These are phyloP conservation scores for Sphagnum tenellum DNA, from an alignment of 225 moss, liverwort and hornwort genomes.

Conservation along the genomic window DNA sequence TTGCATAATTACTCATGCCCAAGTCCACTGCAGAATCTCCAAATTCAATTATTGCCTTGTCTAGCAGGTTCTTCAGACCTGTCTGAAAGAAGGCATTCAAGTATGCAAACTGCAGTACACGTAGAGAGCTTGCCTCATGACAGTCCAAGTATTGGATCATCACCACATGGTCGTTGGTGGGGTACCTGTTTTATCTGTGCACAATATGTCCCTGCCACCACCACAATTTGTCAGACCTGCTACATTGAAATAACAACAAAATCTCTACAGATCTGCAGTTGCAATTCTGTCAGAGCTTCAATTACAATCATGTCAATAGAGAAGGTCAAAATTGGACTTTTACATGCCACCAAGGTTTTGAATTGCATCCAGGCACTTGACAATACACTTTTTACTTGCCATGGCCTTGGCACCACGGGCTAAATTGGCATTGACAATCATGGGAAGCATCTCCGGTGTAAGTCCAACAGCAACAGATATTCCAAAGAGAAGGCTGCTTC, in stretches of 20 bases:
- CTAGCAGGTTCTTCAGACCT: slow-evolving; percentile 17
- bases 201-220: slow-evolving; percentile 17
- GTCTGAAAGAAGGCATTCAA: slow-evolving; percentile 23
- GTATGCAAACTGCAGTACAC: slow-evolving; percentile 16
- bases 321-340: slow-evolving; percentile 1
- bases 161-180: slow-evolving; percentile 16
- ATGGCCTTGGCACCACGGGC: slow-evolving; percentile 22
- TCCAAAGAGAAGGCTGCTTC: slow-evolving; percentile 16
- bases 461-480: slow-evolving; percentile 28
- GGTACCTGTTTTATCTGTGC: slow-evolving; percentile 26
- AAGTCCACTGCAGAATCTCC: slow-evolving; percentile 14
- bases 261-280: no score
- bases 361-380: slow-evolving; percentile 22
- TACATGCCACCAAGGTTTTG: slow-evolving; percentile 25
- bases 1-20: slow-evolving; percentile 4
- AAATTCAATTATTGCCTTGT: slow-evolving; percentile 17
- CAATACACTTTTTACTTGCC: slow-evolving; percentile 21
- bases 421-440: slow-evolving; percentile 23
- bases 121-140: slow-evolving; percentile 12
- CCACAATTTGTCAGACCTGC: neutral
- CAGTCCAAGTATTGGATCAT: slow-evolving; percentile 22
- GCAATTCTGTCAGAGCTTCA: no score
- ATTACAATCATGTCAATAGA: no score
- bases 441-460: slow-evolving; percentile 26
- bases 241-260: no score